Evolutionary conservation across 169 alveolate genomes (phyloP).

Genomic region (Condylostoma magnum): DNA sequence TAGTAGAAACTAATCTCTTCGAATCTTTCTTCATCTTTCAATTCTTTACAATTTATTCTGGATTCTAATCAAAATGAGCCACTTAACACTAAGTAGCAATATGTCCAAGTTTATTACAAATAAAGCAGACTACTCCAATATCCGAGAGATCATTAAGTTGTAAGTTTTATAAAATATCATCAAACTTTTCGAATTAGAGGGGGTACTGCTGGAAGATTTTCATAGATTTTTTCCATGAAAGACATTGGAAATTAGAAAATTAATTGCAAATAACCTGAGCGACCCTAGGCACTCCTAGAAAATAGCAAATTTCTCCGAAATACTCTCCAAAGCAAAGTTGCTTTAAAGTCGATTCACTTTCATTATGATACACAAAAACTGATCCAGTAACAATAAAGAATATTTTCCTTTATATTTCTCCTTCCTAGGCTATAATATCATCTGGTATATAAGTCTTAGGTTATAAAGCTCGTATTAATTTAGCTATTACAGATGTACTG

Average conservation of each 20-base stretch:
- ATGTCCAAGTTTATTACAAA: constrained; percentile 22
- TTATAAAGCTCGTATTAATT: background rate
- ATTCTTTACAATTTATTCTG: too few species aligned
- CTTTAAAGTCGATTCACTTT: background rate
- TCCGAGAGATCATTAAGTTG: background rate
- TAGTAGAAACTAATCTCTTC: too few species aligned
- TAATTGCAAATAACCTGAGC: constrained; percentile 10
- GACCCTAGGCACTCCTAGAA: constrained; percentile 20
- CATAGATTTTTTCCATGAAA: constrained; percentile 13
- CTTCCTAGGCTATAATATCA: background rate
- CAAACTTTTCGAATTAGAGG: background rate
- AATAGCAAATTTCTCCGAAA: constrained; percentile 41
- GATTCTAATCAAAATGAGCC: too few species aligned
- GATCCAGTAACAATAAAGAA: background rate
- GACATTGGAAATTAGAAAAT: background rate
- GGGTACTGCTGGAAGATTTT: constrained; percentile 22
- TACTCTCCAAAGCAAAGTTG: background rate
- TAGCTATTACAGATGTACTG: background rate
- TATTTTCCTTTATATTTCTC: constrained; percentile 1
- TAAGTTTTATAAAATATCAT: background rate
- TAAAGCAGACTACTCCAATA: constrained; percentile 1
- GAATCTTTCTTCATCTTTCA: too few species aligned
- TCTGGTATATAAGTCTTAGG: background rate
- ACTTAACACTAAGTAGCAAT: background rate
- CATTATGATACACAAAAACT: constrained; percentile 4